Base-by-base conservation (phyloP, 768 basidiomycete genomes). In the Chalciporus piperatus region DNA sequence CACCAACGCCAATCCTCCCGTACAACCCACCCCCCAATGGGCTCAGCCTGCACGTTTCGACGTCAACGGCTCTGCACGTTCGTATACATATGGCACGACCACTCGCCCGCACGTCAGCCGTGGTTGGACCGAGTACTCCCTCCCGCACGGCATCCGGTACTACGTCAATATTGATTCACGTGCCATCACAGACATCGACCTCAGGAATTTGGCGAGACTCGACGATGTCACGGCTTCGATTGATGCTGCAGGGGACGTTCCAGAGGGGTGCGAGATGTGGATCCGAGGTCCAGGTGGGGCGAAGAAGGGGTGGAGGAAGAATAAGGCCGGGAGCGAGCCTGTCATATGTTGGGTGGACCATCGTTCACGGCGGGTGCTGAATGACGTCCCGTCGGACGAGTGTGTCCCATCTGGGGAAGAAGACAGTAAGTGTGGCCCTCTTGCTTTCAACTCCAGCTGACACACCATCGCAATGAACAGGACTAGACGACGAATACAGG, bases 141-240 rank as follows among this genome's bases (percentile, higher is more conserved):
- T 92, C n/a, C 89, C 90, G 1, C 87, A 90, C 58, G 81, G 80
- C 10, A 70, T 78, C 4, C 71, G 79, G 32, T 92, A 92, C 69
- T 92, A 83, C 59, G 77, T 80, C 40, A 86, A 89, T 61, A 78
- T 80, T 4, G 79, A 76, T 12, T 67, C 76, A 33, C 80, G 76
- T 39, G 73, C 84, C 47, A 82, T 81, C n/a, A 87, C 87, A 16
- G 90, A 92, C 60, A 69, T 85, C 40, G 82, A 89, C 57, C 68
- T 92, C 43, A 78, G 85, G 40, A 72, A 70, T 43, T 61, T 79
- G 41, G 70, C 72, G 43, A 72, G 73, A 48, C 72, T 89, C 14
- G 75, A 79, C 52, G 62, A 70, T 51, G 59, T 64, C 53, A 50
- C 54, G 74, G 79, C 51, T 7, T 52, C 35, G 51, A 67, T 50